Evolutionary conservation across 345 rosid genomes (phyloP).

Genomic region (Cardamine resedifolia): DNA sequence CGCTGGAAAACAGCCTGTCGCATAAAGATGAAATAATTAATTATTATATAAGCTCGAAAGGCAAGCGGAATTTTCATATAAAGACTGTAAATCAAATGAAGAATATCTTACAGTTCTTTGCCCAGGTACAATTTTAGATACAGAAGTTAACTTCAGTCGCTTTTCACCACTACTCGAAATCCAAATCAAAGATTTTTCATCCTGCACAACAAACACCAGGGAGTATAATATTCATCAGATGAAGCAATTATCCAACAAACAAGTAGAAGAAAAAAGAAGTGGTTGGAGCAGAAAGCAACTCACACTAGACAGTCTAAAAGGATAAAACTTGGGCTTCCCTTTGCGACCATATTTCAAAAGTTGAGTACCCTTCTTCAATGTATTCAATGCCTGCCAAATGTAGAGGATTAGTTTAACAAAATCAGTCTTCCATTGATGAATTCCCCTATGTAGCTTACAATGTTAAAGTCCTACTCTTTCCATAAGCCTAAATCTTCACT

Average conservation of each 20-base stretch:
- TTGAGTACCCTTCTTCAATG: conserved; percentile 91
- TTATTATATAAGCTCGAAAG: conserved; percentile 14
- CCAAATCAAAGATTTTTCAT: conserved; percentile 90
- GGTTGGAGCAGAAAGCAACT: conserved; percentile 38
- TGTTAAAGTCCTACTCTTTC: conserved; percentile 15
- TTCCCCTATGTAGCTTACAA: neutral
- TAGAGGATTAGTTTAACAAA: neutral
- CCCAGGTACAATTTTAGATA: conserved; percentile 89
- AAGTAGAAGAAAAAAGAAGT: neutral
- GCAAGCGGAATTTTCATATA: neutral
- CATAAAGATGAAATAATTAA: conserved; percentile 5
- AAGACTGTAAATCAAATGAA: conserved; percentile 9
- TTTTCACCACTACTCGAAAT: conserved; percentile 79
- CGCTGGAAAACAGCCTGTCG: conserved; percentile 84
- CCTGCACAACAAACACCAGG: conserved; percentile 48
- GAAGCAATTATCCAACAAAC: neutral
- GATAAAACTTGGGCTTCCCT: conserved; percentile 91
- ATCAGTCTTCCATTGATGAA: neutral
- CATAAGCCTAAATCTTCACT: conserved; percentile 4
- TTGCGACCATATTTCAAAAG: conserved; percentile 92
- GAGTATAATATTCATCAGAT: neutral
- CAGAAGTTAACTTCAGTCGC: conserved; percentile 73
- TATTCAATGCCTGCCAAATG: conserved; percentile 66
- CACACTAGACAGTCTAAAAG: conserved; percentile 88
- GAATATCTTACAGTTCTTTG: conserved; percentile 90